Conservation (phyloP, 257 asterid species). For the Solanum neorickii region DNA sequence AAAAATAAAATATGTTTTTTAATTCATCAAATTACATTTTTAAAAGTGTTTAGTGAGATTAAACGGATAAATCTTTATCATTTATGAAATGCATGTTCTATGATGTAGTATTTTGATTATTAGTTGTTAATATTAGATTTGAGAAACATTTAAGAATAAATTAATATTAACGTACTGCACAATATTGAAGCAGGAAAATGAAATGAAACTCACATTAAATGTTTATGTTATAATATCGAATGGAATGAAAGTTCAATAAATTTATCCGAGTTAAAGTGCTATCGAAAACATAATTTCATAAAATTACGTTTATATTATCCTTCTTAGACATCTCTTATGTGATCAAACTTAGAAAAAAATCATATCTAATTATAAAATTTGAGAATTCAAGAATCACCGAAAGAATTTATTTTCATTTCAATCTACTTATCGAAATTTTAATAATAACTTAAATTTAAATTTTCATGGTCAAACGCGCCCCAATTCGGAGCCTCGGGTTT, state of each 20-base stretch:
- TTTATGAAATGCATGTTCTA: neutral
- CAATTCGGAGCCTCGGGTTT: neutral
- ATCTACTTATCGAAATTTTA: neutral
- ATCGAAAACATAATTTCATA: neutral
- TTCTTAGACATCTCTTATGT: neutral
- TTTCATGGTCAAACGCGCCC: neutral
- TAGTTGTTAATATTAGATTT: neutral
- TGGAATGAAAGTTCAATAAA: neutral
- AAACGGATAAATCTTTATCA: neutral
- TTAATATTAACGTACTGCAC: too few species aligned
- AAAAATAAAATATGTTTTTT: too few species aligned
- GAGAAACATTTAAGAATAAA: too few species aligned
- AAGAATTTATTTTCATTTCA: too few species aligned
- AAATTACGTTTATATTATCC: too few species aligned
- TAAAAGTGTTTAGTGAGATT: neutral
- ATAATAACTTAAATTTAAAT: neutral
- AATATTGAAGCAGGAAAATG: neutral
- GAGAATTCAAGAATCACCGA: too few species aligned
- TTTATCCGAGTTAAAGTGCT: too few species aligned
- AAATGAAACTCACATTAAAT: neutral
- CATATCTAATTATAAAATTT: too few species aligned
- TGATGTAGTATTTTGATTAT: neutral
- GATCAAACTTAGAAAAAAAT: too few species aligned
- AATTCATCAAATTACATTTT: too few species aligned
- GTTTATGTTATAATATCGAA: neutral